Percentiles rank a stretch among this genome's conserved stretches.
Evolutionary conservation across 2,329 filamentous ascomycete species (phyloP).

Genomic region (Curvularia verruculosa): DNA sequence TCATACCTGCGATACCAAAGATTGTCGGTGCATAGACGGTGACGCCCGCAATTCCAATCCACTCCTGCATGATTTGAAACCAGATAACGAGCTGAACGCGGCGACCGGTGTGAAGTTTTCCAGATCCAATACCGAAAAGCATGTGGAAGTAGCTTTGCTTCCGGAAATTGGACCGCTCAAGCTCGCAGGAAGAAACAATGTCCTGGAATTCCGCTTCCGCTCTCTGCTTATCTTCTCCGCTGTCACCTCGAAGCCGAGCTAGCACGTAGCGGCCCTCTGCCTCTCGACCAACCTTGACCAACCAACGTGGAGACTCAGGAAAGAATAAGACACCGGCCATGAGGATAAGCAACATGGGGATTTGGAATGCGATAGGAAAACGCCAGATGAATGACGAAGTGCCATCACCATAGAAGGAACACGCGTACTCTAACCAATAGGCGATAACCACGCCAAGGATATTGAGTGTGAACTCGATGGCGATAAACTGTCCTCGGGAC

Average conservation of each 20-base stretch:
- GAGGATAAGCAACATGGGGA: slow-evolving; percentile 65
- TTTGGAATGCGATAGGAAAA: slow-evolving; percentile 74
- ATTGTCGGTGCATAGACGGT: slow-evolving; percentile 63
- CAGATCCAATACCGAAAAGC: slow-evolving; percentile 70
- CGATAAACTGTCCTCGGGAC: slow-evolving; percentile 71
- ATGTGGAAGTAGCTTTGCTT: slow-evolving; percentile 68
- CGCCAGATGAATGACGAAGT: slow-evolving; percentile 67
- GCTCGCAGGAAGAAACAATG: slow-evolving; percentile 66
- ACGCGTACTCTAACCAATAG: slow-evolving; percentile 61
- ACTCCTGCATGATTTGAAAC: slow-evolving; percentile 74
- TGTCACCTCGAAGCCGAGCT: slow-evolving; percentile 65
- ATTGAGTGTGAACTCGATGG: slow-evolving; percentile 75
- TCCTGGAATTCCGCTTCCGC: slow-evolving; percentile 63
- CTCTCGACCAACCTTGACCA: slow-evolving; percentile 69
- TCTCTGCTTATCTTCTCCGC: slow-evolving; percentile 56
- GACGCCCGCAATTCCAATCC: slow-evolving; percentile 63
- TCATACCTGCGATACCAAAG: slow-evolving; percentile 71
- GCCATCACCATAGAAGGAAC: slow-evolving; percentile 66
- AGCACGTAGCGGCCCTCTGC: slow-evolving; percentile 72
- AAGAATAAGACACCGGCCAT: slow-evolving; percentile 67
- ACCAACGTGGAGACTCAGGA: slow-evolving; percentile 72
- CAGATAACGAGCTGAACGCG: slow-evolving; percentile 73
- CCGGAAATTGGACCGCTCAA: slow-evolving; percentile 58
- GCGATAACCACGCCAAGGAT: slow-evolving; percentile 71
- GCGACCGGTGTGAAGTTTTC: slow-evolving; percentile 68